A percentile compares a stretch with the other conserved stretches of the same genome.
These are phyloP conservation scores for Scutellaria minor DNA, from an alignment of 257 asterid species.

Conservation along the genomic window DNA sequence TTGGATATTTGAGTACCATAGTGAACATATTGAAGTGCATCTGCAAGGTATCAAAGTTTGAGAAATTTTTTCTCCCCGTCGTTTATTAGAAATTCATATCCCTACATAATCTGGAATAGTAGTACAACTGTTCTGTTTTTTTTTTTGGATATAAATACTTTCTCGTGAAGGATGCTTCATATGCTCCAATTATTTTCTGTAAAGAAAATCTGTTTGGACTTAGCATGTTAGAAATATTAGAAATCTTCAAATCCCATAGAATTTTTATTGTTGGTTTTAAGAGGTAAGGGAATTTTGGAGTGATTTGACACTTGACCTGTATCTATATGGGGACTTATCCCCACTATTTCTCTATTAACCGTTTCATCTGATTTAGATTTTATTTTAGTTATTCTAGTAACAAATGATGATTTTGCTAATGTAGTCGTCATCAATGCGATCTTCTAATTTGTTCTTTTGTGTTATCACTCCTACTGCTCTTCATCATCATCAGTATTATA, in stretches of 20 bases:
- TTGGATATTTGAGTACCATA: slow-evolving; percentile 70
- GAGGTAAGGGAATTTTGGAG: slow-evolving; percentile 19
- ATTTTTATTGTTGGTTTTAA: neutral
- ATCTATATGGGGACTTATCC: neutral
- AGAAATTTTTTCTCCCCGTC: slow-evolving; percentile 2
- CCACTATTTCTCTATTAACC: neutral
- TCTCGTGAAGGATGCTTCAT: slow-evolving; percentile 1
- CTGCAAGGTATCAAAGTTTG: slow-evolving; percentile 75
- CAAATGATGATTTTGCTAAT: neutral
- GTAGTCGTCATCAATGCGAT: neutral
- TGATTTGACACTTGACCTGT: slow-evolving; percentile 4
- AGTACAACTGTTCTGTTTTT: slow-evolving; percentile 10
- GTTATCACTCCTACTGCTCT: too few species aligned
- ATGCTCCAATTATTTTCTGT: slow-evolving; percentile 1
- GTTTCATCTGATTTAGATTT: neutral
- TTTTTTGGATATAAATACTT: slow-evolving; percentile 8
- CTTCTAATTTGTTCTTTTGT: neutral
- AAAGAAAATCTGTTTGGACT: neutral
- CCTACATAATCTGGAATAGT: slow-evolving; percentile 14
- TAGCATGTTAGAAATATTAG: neutral
- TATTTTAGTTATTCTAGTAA: neutral
- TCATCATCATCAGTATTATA: slow-evolving; percentile 10
- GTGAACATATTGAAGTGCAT: slow-evolving; percentile 88
- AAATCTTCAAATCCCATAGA: slow-evolving; percentile 1
- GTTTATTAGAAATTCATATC: neutral